Evolutionary conservation across 1,284 basidiomycete genomes (phyloP).

Genomic region (Tilletiaria anomala): DNA sequence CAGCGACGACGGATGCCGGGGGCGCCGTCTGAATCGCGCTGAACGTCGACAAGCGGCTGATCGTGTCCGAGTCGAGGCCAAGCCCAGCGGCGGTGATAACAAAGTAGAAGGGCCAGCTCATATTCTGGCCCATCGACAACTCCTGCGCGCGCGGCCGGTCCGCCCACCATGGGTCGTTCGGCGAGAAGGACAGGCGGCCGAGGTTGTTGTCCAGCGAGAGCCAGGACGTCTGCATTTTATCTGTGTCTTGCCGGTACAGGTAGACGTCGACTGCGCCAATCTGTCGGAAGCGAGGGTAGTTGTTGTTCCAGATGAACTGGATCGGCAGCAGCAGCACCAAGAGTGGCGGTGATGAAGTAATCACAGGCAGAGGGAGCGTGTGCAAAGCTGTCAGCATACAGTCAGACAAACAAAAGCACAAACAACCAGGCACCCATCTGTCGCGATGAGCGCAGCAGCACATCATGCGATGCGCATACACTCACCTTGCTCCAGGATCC

Average conservation of each 20-base stretch:
- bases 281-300: constrained; percentile 24
- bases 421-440: neutral
- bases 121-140: constrained; percentile 19
- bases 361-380: no score
- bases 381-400: no score
- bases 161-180: constrained; percentile 25
- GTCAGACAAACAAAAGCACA: neutral
- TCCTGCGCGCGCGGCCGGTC: constrained; percentile 14
- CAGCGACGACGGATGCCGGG: constrained; percentile 11
- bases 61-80: constrained; percentile 12
- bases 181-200: constrained; percentile 20
- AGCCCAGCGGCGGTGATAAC: constrained; percentile 16
- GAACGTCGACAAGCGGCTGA: constrained; percentile 18
- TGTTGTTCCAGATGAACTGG: constrained; percentile 30
- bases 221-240: constrained; percentile 19
- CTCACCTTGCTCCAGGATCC: constrained; percentile 18
- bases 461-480: no score
- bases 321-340: neutral
- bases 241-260: constrained; percentile 25
- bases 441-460: neutral
- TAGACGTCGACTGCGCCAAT: constrained; percentile 25
- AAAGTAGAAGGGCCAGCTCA: constrained; percentile 34
- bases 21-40: constrained; percentile 23
- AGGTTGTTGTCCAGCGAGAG: constrained; percentile 17
- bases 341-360: neutral